Evolutionary conservation across 2,329 filamentous ascomycete genomes (phyloP), one percentile per base, ranked within the genome.

Genomic region (Phialemonium atrogriseum): DNA sequence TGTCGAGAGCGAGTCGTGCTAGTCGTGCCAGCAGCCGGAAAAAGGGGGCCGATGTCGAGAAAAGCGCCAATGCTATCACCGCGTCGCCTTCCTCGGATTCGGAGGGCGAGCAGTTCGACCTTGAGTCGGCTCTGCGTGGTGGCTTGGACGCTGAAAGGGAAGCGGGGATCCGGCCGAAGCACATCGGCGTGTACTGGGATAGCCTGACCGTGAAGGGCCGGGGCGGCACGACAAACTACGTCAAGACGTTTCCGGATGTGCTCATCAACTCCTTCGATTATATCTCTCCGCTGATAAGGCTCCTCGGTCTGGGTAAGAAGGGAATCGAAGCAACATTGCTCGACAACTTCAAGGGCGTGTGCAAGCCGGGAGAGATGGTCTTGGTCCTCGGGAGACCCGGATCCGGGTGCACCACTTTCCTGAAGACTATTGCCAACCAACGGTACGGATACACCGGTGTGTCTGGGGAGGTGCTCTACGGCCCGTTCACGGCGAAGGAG

Each of bases 341-440:
- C 15, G 69, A 84, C 39, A 65, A 73, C 41, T 91, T 88, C 59
- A 68, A 66, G 31, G 82, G 80, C 19, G 68, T 83, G 1, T 74
- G 77, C 35, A 77, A 80, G 41, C 83, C 85, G 0, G 88, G 87
- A 1, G 87, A 94, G 63, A 94, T 94, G 86, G 72, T 89, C 0
- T 65, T 93, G 2, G 85, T 93, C 0, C 65, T 93, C 6, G 85
- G 85, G 14, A 73, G 78, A 39, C 85, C 85, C 0, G 84, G 84
- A 0, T 78, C 73, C 1, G 79, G 79, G 16, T 84, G 79, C 50
- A 80, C 77, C 1, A 80, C 78, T 0, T 81, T 83, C 42, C 64
- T 83, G 33, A 80, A 79, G 54, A 64, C 72, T 1, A 79, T 83
- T 36, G 68, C 77, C 11, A 83, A 83, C 48, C 77, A 82, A 49